These are phyloP conservation scores for Skeletonema marinoi DNA, from an alignment of 108 stramenopile species.

Conservation along the genomic window DNA sequence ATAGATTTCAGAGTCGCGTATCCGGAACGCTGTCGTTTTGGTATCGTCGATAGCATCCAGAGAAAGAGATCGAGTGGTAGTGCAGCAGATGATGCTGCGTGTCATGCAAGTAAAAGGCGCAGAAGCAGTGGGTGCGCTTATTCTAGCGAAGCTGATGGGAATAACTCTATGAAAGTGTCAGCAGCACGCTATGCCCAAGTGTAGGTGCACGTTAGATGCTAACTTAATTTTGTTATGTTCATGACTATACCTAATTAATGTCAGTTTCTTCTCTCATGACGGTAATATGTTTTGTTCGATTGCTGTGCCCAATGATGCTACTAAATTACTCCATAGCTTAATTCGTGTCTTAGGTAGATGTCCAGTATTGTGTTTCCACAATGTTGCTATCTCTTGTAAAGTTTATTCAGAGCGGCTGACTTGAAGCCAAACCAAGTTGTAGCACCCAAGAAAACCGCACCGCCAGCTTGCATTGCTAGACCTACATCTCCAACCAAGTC, in stretches of 20 bases:
- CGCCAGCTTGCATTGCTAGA: constrained; percentile 72
- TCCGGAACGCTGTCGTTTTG: not conserved
- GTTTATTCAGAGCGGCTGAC: constrained; percentile 8
- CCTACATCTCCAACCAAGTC: constrained; percentile 70
- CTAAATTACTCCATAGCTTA: not conserved
- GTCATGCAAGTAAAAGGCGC: not conserved
- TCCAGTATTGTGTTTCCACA: not conserved
- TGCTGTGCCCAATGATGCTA: not conserved
- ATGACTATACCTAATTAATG: too few species aligned
- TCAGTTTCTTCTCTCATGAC: too few species aligned
- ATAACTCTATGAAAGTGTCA: not conserved
- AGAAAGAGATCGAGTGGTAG: not conserved
- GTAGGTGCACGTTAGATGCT: not conserved
- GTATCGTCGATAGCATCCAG: not conserved
- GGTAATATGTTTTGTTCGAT: not conserved
- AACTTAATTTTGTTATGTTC: too few species aligned
- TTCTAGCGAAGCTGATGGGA: not conserved
- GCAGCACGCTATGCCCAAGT: not conserved
- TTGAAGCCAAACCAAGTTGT: constrained; percentile 72
- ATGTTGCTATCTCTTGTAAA: not conserved
- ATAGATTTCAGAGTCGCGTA: constrained; percentile 10
- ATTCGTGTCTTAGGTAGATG: not conserved
- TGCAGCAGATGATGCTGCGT: not conserved
- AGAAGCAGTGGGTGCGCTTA: not conserved
- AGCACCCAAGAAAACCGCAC: constrained; percentile 64